Evolutionary conservation across 345 rosid genomes (phyloP).

Genomic region (Eucalyptus brandiana): DNA sequence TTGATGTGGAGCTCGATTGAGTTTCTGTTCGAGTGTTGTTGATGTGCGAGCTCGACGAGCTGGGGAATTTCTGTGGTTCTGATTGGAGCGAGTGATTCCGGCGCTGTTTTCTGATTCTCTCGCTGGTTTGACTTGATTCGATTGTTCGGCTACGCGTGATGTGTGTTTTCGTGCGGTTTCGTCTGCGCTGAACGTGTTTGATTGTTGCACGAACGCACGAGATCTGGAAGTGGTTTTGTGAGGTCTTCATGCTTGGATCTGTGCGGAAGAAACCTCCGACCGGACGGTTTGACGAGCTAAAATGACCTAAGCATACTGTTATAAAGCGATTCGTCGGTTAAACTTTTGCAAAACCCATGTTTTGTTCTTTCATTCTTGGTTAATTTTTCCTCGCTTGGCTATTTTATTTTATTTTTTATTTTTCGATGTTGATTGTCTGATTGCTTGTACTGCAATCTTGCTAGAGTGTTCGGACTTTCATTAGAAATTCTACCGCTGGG

Average conservation of each 20-base stretch:
- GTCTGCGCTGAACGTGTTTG: not conserved
- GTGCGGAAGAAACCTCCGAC: not conserved
- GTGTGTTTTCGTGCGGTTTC: not conserved
- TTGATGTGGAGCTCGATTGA: not conserved
- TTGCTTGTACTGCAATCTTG: not conserved
- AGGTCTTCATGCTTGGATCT: not conserved
- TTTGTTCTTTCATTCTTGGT: not conserved
- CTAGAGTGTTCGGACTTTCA: not conserved
- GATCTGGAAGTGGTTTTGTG: not conserved
- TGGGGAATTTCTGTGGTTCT: not conserved
- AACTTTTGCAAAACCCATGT: not conserved
- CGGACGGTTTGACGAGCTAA: not conserved
- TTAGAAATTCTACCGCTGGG: not conserved
- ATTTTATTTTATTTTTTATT: not conserved
- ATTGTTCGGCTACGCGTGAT: not conserved
- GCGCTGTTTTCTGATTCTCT: not conserved
- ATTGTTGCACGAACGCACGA: not conserved
- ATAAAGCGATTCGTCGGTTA: not conserved
- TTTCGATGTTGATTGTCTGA: not conserved
- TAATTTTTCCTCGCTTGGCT: not conserved
- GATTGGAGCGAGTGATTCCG: not conserved
- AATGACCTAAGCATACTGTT: not conserved
- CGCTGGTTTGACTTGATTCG: not conserved
- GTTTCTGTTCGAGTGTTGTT: not conserved
- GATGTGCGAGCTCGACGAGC: not conserved